Evolutionary conservation across 1,139 yeast species (phyloP).

Genomic region (Candida glucosophila): DNA sequence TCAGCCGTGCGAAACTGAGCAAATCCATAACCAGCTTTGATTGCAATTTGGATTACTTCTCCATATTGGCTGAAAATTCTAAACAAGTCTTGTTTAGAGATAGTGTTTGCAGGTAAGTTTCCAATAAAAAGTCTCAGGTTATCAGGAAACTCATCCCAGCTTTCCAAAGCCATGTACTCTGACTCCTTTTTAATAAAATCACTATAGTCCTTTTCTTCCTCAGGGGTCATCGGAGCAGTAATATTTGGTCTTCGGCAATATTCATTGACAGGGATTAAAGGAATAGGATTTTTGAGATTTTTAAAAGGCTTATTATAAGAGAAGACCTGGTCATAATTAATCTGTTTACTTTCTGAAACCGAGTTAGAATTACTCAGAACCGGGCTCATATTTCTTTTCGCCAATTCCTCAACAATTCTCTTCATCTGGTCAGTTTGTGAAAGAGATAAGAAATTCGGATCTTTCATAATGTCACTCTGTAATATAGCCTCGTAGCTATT

Average conservation of each 20-base stretch:
- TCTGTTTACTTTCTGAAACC: too few relatives aligned
- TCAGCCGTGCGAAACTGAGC: conserved; percentile 63
- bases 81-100: conserved; percentile 62
- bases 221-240: conserved; percentile 42
- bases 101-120: conserved; percentile 67
- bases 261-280: conserved; percentile 41
- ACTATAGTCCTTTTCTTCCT: conserved; percentile 47
- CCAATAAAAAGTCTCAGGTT: conserved; percentile 79
- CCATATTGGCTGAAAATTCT: conserved; percentile 69
- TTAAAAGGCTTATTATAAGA: conserved; percentile 33
- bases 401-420: conserved; percentile 19
- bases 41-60: conserved; percentile 62
- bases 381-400: too few relatives aligned
- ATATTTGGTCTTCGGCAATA: conserved; percentile 54
- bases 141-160: conserved; percentile 65
- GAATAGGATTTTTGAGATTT: conserved; percentile 24
- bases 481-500: conserved; percentile 29
- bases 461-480: conserved; percentile 23
- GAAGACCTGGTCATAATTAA: conserved; percentile 31
- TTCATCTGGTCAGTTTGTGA: conserved; percentile 27
- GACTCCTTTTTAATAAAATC: conserved; percentile 41
- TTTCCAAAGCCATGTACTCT: conserved; percentile 30
- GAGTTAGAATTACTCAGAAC: too few relatives aligned
- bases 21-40: conserved; percentile 80
- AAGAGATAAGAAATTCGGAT: conserved; percentile 21